A percentile compares a stretch with the other conserved stretches of the same genome.
phyloP scores from a whole-genome alignment of 2,329 filamentous ascomycete species.

The Albophoma yamanashiensis region DNA sequence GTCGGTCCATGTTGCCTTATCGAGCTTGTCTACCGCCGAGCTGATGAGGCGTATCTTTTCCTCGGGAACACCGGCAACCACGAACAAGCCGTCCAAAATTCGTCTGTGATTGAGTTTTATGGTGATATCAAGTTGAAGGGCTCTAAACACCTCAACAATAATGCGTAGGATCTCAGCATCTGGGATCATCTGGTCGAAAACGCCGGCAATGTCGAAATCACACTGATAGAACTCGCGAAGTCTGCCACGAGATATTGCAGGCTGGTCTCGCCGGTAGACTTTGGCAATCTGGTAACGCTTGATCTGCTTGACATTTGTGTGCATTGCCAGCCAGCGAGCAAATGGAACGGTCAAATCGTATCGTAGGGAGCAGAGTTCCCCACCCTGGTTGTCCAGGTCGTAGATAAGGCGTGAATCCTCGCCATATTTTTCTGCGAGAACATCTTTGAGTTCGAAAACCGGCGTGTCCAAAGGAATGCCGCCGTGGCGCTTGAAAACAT shows the following conservation, averaged over 20 bases:
- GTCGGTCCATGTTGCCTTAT: slow-evolving; percentile 84
- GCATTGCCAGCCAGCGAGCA: slow-evolving; percentile 53
- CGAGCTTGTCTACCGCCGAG: slow-evolving; percentile 89
- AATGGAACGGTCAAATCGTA: slow-evolving; percentile 2
- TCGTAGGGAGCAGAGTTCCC: slow-evolving; percentile 35
- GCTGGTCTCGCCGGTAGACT: slow-evolving; percentile 45
- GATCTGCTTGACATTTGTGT: slow-evolving; percentile 65
- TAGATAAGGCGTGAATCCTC: slow-evolving; percentile 91
- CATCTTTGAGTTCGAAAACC: slow-evolving; percentile 80
- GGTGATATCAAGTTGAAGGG: slow-evolving; percentile 61
- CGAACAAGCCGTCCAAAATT: slow-evolving; percentile 85
- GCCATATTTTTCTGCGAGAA: slow-evolving; percentile 64
- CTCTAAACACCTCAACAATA: slow-evolving; percentile 74
- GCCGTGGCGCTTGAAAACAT: slow-evolving; percentile 76
- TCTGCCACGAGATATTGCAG: slow-evolving; percentile 73
- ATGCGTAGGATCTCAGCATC: slow-evolving; percentile 85
- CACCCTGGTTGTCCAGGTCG: slow-evolving; percentile 76
- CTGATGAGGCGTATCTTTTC: slow-evolving; percentile 85
- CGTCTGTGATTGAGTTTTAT: slow-evolving; percentile 95
- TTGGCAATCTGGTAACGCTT: slow-evolving; percentile 95
- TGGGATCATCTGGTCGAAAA: slow-evolving; percentile 81
- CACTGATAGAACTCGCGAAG: slow-evolving; percentile 97
- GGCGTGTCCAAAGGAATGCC: slow-evolving; percentile 69
- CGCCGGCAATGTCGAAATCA: slow-evolving; percentile 88
- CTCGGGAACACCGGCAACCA: slow-evolving; percentile 77